Base-by-base conservation (phyloP, 768 basidiomycete species). In the Phanerodontia chrysosporium region DNA sequence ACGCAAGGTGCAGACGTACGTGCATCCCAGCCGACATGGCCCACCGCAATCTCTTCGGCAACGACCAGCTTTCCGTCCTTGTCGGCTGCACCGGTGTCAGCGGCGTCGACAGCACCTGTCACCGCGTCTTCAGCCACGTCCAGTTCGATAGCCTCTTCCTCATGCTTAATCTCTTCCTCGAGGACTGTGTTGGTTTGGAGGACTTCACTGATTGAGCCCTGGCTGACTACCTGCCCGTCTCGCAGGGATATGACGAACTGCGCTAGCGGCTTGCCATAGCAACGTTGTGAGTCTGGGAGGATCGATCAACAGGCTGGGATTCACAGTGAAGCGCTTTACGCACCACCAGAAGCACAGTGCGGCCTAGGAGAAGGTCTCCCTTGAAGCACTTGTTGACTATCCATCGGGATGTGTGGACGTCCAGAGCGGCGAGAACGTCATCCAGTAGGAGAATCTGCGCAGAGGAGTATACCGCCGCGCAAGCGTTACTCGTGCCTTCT, bases 31-130 rank as follows among this genome's bases (percentile, higher is more conserved):
- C 80, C 79, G 27, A 88, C 78, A 60, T 82, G 83, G 0, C 87
- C 86, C 35, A 78, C 74, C 12, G 75, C 80, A 35, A 85, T 76
- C 65, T 89, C 87, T 65, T 89, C 87, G 0, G 78, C 81, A 8
- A 85, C 71, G 49, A 87, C 79, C 18, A 89, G 73, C 65, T 86
- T 85, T 3, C 85, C 84, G 29, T 76, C 76, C 13, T 69, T 66
- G 57, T 69, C 68, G 8, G 58, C 27, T 1, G 49, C 55, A 0
- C 49, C 63, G 22, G 52, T 21, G 22, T 53, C 36, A 24, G 21
- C n/a, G 1, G 32, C 1, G 9, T 53, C 52, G 3, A n/a, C 35
- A 18, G 16, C 4, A 32, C 9, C 18, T 21, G 18, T 13, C 6
- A 60, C 49, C 0, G n/a, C 44, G 2, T 53, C 59, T 6, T 66